A percentile compares a stretch with the other conserved stretches of the same genome.
phyloP scores from a whole-genome alignment of 768 basidiomycete species.

The Lactarius hatsudake region DNA sequence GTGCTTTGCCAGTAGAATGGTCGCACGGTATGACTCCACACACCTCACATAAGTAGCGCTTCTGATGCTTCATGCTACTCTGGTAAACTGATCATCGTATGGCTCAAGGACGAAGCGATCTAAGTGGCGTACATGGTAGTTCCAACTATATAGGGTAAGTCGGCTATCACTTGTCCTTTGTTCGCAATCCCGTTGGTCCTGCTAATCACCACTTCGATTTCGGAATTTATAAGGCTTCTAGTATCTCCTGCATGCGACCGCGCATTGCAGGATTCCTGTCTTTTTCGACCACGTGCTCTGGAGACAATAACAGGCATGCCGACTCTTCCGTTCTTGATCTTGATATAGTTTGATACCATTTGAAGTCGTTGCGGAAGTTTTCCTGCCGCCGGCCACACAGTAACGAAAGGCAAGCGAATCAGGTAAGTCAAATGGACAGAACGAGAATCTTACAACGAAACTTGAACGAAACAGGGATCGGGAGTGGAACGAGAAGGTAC shows the following conservation, averaged over 20 bases:
- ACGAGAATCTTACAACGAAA: too few species aligned
- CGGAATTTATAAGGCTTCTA: neutral
- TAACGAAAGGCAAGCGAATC: too few species aligned
- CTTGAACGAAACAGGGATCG: too few species aligned
- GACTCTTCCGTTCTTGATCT: neutral
- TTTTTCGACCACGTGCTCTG: neutral
- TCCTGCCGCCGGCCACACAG: too few species aligned
- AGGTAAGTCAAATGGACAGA: too few species aligned
- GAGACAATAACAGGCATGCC: neutral
- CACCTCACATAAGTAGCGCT: too few species aligned
- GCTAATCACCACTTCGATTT: slow-evolving; percentile 10
- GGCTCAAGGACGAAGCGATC: too few species aligned
- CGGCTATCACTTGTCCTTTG: neutral
- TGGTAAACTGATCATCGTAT: neutral
- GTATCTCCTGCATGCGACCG: neutral
- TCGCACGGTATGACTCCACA: too few species aligned
- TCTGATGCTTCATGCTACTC: neutral
- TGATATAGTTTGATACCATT: neutral
- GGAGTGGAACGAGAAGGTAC: too few species aligned
- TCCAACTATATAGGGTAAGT: neutral
- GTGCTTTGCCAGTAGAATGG: neutral
- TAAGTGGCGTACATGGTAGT: neutral
- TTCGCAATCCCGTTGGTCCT: neutral
- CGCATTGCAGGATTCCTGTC: neutral
- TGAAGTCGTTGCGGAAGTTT: neutral